A percentile compares a stretch with the other conserved stretches of the same genome.
phyloP scores from a whole-genome alignment of 805 yeast genomes.

The Lipomyces anomalus region DNA sequence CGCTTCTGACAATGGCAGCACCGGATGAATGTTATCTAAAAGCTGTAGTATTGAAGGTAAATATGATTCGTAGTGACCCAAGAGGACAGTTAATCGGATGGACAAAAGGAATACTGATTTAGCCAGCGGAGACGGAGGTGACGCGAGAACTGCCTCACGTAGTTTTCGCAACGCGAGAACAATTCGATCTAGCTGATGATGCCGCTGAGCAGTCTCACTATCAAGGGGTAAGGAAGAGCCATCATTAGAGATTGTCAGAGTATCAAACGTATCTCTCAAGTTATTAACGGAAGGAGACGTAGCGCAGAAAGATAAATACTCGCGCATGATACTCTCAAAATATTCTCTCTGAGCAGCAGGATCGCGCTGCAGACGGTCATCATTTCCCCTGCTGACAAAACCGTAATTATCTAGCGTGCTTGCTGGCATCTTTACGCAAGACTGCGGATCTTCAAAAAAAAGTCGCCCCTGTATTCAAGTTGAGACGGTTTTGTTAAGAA shows the following conservation, averaged over 20 bases:
- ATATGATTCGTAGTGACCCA: conserved; percentile 50
- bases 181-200: conserved; percentile 7
- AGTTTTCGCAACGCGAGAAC: conserved; percentile 35
- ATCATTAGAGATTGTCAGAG: neutral
- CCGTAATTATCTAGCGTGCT: conserved; percentile 19
- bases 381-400: conserved; percentile 20
- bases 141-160: conserved; percentile 49
- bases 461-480: too few relatives aligned
- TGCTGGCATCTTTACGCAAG: too few relatives aligned
- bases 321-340: conserved; percentile 16
- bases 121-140: conserved; percentile 37
- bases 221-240: neutral
- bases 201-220: neutral
- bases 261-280: conserved; percentile 11
- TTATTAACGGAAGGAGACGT: conserved; percentile 10
- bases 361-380: conserved; percentile 12
- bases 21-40: conserved; percentile 29
- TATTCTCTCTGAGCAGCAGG: conserved; percentile 12
- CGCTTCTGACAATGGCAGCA: conserved; percentile 25
- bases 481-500: too few relatives aligned
- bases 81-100: conserved; percentile 40
- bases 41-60: conserved; percentile 47
- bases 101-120: conserved; percentile 47
- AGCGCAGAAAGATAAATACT: conserved; percentile 13
- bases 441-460: too few relatives aligned